Conservation (phyloP, 2,329 filamentous ascomycete species). For the Arthrinium phaeospermum region DNA sequence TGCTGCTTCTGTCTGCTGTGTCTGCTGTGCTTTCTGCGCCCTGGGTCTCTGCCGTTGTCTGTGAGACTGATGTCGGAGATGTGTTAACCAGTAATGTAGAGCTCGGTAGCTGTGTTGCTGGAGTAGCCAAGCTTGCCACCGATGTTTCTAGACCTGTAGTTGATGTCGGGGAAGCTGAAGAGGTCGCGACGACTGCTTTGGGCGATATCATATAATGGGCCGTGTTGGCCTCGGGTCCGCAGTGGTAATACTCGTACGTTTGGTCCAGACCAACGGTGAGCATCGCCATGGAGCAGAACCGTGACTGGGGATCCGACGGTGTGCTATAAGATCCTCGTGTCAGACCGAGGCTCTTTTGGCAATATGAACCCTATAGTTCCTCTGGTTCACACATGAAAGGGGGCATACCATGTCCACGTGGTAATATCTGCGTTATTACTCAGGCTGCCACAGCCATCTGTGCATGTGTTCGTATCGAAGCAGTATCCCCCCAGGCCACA, state of each 20-base stretch:
- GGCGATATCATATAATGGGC: constrained; percentile 2
- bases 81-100: background rate
- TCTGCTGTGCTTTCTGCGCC: background rate
- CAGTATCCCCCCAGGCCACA: constrained; percentile 46
- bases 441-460: constrained; percentile 39
- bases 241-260: constrained; percentile 13
- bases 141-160: background rate
- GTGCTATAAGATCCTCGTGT: background rate
- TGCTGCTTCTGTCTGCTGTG: background rate
- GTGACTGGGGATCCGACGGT: background rate
- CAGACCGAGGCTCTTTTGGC: background rate
- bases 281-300: constrained; percentile 15
- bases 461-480: constrained; percentile 37
- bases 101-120: background rate
- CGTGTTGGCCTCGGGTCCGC: background rate
- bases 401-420: constrained; percentile 44
- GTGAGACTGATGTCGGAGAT: background rate
- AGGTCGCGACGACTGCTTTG: background rate
- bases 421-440: constrained; percentile 30
- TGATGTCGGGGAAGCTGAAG: background rate
- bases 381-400: background rate
- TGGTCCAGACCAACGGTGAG: constrained; percentile 11
- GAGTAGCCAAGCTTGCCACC: background rate
- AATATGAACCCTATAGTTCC: background rate
- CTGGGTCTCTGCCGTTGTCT: background rate